Base-by-base conservation (phyloP, 2,329 filamentous ascomycete species). In the Davidsoniella neocaledoniae region DNA sequence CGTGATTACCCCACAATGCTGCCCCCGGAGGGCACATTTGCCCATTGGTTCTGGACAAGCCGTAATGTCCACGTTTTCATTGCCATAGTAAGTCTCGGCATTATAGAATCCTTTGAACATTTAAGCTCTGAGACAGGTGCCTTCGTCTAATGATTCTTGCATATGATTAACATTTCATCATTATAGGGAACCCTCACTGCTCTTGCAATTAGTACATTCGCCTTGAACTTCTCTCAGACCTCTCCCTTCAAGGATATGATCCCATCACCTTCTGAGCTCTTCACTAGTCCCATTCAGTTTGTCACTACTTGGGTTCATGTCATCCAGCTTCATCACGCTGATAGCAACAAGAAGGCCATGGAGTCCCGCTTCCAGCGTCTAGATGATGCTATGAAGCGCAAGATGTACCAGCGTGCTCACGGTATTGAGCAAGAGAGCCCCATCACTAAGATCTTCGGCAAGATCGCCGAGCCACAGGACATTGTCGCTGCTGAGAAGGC, bases 1-100 rank as follows among this genome's bases (percentile, higher is more conserved):
- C 83, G 76, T 63, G 70, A 83, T 55, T 96, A 96, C 62, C 91
- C 91, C 1, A 81, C 88, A 58, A 80, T 93, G 74, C 87, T 94
- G 72, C 83, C 90, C 43, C 80, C 87, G 0, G 72, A 82, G 60
- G 86, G 86, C 5, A 85, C 83, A 0, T 86, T 86, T 64, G 74
- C 84, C 66, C 76, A 90, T 64, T 88, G 82, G 76, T 88, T 96
- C 64, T 71, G 94, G 62, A 79, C 85, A 57, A 90, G 77, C 62
- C 74, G 75, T 53, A 67, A 68, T 50, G 76, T 96, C 51, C 90
- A 98, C 64, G 64, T 86, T 25, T 82, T 76, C 63, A 88, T 98
- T 62, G 84, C 85, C 2, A 72, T 95, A 70, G 86, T 94, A 71
- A 53, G 74, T 50, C 23, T 16, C 21, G 21, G 3, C 4, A 1